These are phyloP conservation scores for Leccinum arenicola DNA, from an alignment of 768 basidiomycete species.

Conservation along the genomic window DNA sequence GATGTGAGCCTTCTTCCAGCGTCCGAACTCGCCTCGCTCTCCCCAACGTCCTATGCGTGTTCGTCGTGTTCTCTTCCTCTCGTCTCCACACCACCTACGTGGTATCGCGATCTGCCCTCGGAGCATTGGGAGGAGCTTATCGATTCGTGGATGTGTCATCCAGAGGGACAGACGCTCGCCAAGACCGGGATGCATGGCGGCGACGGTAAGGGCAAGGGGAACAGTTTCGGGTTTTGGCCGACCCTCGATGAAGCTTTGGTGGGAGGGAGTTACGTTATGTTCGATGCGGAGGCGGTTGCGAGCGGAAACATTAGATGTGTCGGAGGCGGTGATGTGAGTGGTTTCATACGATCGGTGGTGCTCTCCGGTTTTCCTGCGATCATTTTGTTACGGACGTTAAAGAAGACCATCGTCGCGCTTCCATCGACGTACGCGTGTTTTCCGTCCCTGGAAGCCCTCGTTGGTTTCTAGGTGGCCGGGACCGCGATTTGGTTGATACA, in stretches of 20 bases:
- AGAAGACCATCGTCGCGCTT: conserved; percentile 87
- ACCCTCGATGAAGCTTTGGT: conserved; percentile 68
- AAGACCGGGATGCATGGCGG: conserved; percentile 40
- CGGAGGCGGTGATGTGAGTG: conserved; percentile 47
- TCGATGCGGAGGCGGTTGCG: conserved; percentile 59
- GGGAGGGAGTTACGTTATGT: conserved; percentile 85
- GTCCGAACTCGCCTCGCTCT: conserved; percentile 50
- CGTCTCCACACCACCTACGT: conserved; percentile 46
- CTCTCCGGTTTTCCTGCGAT: conserved; percentile 2
- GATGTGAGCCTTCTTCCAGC: conserved; percentile 62
- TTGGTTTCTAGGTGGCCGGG: conserved; percentile 42
- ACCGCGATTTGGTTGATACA: conserved; percentile 81
- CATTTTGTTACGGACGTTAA: conserved; percentile 55
- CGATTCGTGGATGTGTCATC: conserved; percentile 98
- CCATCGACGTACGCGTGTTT: conserved; percentile 50
- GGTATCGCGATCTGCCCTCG: conserved; percentile 85
- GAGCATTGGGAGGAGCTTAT: conserved; percentile 98
- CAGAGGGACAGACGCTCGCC: conserved; percentile 71
- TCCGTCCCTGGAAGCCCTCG: conserved; percentile 50
- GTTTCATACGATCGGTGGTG: conserved; percentile 7
- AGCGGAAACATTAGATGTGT: conserved; percentile 27
- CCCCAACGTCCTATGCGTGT: conserved; percentile 71
- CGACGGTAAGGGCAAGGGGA: conserved; percentile 20
- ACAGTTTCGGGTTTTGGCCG: conserved; percentile 74
- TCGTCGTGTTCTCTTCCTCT: conserved; percentile 77